Percentiles rank a stretch among this genome's conserved stretches.
Conservation (phyloP, 2,329 filamentous ascomycete species). For the Arthrinium phaeospermum region DNA sequence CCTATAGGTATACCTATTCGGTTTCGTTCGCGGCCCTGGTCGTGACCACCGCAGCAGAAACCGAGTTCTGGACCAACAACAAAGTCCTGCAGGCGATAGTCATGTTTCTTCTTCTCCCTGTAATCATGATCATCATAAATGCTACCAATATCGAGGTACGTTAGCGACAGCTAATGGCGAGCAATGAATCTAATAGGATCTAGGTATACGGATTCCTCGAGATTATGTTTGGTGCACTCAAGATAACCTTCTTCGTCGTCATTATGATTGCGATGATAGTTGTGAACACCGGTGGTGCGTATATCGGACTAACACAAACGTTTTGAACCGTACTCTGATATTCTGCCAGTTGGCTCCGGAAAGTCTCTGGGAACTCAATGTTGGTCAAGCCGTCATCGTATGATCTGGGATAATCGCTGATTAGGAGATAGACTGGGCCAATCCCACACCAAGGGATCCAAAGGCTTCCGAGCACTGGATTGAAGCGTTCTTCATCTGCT, state of each 20-base stretch:
- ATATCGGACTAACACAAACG: too few species aligned
- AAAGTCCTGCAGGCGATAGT: neutral
- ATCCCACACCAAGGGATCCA: slow-evolving; percentile 27
- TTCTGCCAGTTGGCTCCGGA: neutral
- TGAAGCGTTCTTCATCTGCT: slow-evolving; percentile 34
- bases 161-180: neutral
- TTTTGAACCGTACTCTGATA: neutral
- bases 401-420: neutral
- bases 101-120: neutral
- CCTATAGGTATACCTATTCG: slow-evolving; percentile 36
- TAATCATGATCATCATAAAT: neutral
- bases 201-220: slow-evolving; percentile 39
- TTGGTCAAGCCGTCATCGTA: neutral
- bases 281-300: slow-evolving; percentile 24
- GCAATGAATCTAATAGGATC: neutral
- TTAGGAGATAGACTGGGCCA: slow-evolving; percentile 27
- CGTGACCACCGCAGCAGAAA: slow-evolving; percentile 5
- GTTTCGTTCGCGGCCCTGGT: slow-evolving; percentile 31
- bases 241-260: slow-evolving; percentile 33
- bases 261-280: slow-evolving; percentile 32
- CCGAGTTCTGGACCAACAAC: neutral
- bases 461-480: slow-evolving; percentile 32
- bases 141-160: slow-evolving; percentile 30
- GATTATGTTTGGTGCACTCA: slow-evolving; percentile 32
- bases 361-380: neutral